phyloP scores from a whole-genome alignment of 305 asterid genomes.

The Ilex paraguariensis region DNA sequence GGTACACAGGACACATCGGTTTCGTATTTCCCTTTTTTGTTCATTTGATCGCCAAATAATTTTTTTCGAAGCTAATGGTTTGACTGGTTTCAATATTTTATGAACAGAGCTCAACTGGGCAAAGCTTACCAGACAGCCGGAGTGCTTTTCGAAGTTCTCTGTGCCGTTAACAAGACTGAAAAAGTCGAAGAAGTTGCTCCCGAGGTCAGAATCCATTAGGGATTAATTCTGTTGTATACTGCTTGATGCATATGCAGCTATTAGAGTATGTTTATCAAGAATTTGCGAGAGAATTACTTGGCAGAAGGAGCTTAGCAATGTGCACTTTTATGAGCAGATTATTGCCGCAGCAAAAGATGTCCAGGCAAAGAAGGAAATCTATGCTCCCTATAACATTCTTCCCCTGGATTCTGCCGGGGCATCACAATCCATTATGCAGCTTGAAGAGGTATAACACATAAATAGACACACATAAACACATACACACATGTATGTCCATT shows the following conservation, averaged over 20 bases:
- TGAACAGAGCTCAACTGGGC: slow-evolving; percentile 89
- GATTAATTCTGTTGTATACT: background rate
- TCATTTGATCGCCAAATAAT: no score
- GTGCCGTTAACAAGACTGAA: slow-evolving; percentile 95
- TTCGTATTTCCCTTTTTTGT: slow-evolving; percentile 6
- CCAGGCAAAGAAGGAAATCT: slow-evolving; percentile 90
- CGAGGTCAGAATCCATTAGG: slow-evolving; percentile 55
- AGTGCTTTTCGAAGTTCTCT: slow-evolving; percentile 95
- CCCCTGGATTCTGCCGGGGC: slow-evolving; percentile 97
- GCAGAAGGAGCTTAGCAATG: slow-evolving; percentile 9
- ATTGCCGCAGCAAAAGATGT: slow-evolving; percentile 98
- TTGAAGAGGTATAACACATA: slow-evolving; percentile 66
- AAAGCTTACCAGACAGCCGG: slow-evolving; percentile 99
- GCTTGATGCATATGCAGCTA: slow-evolving; percentile 7
- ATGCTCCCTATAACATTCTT: slow-evolving; percentile 87
- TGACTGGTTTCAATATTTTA: slow-evolving; percentile 4
- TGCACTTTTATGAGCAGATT: slow-evolving; percentile 49
- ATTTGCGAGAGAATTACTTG: slow-evolving; percentile 14
- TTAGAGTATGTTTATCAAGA: background rate
- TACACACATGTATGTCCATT: background rate
- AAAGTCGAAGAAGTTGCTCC: slow-evolving; percentile 96
- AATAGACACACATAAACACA: slow-evolving; percentile 13
- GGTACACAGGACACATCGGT: slow-evolving; percentile 30
- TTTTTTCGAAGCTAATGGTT: no score
- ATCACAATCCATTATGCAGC: slow-evolving; percentile 95